These are phyloP conservation scores for Rugosomyces carneus DNA, from an alignment of 1,284 basidiomycete genomes.

Conservation along the genomic window DNA sequence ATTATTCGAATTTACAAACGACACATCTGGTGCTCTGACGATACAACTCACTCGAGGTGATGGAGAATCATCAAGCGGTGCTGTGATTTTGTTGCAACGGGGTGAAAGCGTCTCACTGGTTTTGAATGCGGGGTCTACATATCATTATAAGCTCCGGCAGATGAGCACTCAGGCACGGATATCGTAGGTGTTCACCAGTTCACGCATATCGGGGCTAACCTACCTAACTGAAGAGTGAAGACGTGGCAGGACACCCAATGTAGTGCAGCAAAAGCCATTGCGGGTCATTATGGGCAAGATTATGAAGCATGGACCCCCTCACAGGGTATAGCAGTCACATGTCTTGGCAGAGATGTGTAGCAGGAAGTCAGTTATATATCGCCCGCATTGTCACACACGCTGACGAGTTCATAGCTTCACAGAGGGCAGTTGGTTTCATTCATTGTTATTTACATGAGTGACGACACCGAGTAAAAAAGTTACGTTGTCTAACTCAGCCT, in stretches of 20 bases:
- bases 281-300: conserved; percentile 17
- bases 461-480: neutral
- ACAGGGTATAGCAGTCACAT: conserved; percentile 24
- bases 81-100: conserved; percentile 36
- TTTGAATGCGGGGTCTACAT: conserved; percentile 47
- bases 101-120: conserved; percentile 47
- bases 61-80: conserved; percentile 24
- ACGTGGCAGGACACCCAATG: conserved; percentile 37
- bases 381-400: neutral
- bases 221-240: conserved; percentile 28
- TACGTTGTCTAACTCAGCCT: conserved; percentile 12
- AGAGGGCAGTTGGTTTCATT: neutral
- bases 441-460: neutral
- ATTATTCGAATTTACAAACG: conserved; percentile 43
- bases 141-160: conserved; percentile 49
- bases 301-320: conserved; percentile 12
- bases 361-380: conserved; percentile 1
- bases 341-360: conserved; percentile 8
- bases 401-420: neutral
- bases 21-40: conserved; percentile 30
- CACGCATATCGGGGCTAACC: neutral
- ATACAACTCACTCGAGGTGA: conserved; percentile 27
- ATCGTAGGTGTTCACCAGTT: conserved; percentile 23
- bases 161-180: conserved; percentile 23
- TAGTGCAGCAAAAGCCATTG: conserved; percentile 30